Percentiles rank a stretch among this genome's conserved stretches.
Conservation (phyloP, 768 basidiomycete species). For the Xerocomus potaroensis region DNA sequence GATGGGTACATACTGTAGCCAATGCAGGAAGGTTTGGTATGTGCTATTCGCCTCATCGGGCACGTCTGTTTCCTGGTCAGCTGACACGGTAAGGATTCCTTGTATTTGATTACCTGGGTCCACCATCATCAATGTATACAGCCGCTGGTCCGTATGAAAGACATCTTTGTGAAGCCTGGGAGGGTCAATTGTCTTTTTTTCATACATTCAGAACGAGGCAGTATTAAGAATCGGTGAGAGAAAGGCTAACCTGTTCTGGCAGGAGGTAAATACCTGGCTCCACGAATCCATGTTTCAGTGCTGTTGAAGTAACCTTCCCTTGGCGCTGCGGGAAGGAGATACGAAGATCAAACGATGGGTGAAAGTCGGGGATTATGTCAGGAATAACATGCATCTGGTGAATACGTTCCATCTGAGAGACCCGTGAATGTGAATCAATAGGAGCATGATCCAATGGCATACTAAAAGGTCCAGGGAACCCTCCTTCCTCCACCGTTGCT, state of each 20-base stretch:
- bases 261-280: constrained; percentile 68
- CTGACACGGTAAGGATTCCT: not conserved
- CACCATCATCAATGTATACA: constrained; percentile 87
- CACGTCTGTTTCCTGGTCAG: constrained; percentile 52
- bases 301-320: constrained; percentile 21
- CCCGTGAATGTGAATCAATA: not conserved
- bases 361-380: constrained; percentile 70
- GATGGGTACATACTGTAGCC: constrained; percentile 61
- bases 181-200: constrained; percentile 52
- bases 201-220: constrained; percentile 1
- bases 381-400: constrained; percentile 90
- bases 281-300: constrained; percentile 37
- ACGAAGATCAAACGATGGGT: constrained; percentile 71
- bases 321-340: constrained; percentile 47
- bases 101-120: constrained; percentile 65
- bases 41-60: constrained; percentile 66
- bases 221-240: not conserved
- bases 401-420: constrained; percentile 80
- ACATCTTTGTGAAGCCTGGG: constrained; percentile 69
- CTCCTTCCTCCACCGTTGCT: constrained; percentile 81
- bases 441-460: not conserved
- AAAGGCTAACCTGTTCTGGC: constrained; percentile 59
- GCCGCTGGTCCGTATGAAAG: constrained; percentile 74
- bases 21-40: constrained; percentile 77
- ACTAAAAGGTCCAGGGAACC: constrained; percentile 84